A percentile compares a stretch with the other conserved stretches of the same genome.
phyloP scores from a whole-genome alignment of 345 rosid species.

The Eucalyptus tenuipes region DNA sequence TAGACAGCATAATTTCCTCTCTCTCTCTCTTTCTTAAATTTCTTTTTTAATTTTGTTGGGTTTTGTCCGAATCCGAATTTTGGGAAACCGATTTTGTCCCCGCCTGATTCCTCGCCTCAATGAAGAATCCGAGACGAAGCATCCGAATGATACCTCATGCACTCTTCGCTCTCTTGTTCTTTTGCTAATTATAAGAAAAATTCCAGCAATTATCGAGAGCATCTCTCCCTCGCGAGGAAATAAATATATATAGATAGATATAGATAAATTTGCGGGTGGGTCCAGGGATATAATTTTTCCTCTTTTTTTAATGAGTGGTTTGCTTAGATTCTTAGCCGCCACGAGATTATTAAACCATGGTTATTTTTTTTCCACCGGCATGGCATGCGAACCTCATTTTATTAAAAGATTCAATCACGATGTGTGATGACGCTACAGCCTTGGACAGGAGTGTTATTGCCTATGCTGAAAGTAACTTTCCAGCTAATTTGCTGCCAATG shows the following conservation, averaged over 20 bases:
- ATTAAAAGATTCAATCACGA: not conserved
- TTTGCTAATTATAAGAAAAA: not conserved
- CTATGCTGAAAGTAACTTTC: not conserved
- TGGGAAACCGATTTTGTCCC: not conserved
- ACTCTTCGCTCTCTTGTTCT: not conserved
- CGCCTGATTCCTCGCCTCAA: not conserved
- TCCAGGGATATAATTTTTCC: not conserved
- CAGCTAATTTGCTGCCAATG: not conserved
- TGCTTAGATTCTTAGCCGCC: not conserved
- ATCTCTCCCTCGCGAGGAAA: not conserved
- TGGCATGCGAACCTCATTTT: not conserved
- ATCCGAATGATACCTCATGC: not conserved
- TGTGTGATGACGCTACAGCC: not conserved
- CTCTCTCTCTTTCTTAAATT: not conserved
- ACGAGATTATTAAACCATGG: not conserved
- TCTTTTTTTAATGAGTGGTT: accelerated
- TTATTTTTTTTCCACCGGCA: not conserved
- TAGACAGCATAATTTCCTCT: not conserved
- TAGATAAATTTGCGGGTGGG: not conserved
- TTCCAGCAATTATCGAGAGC: not conserved
- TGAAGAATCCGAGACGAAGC: not conserved
- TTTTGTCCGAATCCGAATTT: not conserved
- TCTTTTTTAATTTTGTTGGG: not conserved
- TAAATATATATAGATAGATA: not conserved
- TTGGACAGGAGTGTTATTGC: not conserved